A percentile compares a stretch with the other conserved stretches of the same genome.
Evolutionary conservation across 83 land plant species (phyloP).

Genomic region (Diphasiastrum complanatum): DNA sequence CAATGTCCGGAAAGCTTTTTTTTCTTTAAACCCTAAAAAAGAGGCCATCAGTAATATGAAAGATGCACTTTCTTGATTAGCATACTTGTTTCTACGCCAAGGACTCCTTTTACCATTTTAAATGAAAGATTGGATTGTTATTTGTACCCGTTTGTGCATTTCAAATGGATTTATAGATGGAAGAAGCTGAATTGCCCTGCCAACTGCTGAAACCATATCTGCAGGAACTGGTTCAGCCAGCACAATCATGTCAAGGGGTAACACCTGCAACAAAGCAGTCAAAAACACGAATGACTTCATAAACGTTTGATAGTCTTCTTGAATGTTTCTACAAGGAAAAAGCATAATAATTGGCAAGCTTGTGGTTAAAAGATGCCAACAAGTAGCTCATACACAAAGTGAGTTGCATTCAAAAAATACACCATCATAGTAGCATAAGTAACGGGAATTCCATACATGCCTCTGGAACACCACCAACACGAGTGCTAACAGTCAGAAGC

Average conservation of each 20-base stretch:
- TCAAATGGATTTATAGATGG: conserved; percentile 77
- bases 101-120: neutral
- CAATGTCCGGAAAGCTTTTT: no score
- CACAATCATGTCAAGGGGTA: conserved; percentile 95
- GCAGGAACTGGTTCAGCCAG: conserved; percentile 86
- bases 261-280: conserved; percentile 43
- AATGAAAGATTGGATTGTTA: neutral
- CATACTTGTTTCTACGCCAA: neutral
- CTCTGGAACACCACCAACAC: conserved; percentile 99
- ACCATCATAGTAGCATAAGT: no score
- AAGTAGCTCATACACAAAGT: no score
- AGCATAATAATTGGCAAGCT: neutral
- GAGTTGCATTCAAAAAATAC: no score
- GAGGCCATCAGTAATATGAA: no score
- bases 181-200: conserved; percentile 73
- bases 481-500: conserved; percentile 93
- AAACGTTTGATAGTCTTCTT: neutral
- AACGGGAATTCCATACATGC: conserved; percentile 48
- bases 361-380: no score
- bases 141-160: conserved; percentile 93
- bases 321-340: conserved; percentile 2
- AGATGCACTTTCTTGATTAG: no score
- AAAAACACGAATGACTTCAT: neutral
- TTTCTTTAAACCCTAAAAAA: no score
- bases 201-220: conserved; percentile 78